Percentiles rank a stretch among this genome's conserved stretches.
Evolutionary conservation across 2,329 filamentous ascomycete species (phyloP).

Genomic region (Calonectria ilicicola): DNA sequence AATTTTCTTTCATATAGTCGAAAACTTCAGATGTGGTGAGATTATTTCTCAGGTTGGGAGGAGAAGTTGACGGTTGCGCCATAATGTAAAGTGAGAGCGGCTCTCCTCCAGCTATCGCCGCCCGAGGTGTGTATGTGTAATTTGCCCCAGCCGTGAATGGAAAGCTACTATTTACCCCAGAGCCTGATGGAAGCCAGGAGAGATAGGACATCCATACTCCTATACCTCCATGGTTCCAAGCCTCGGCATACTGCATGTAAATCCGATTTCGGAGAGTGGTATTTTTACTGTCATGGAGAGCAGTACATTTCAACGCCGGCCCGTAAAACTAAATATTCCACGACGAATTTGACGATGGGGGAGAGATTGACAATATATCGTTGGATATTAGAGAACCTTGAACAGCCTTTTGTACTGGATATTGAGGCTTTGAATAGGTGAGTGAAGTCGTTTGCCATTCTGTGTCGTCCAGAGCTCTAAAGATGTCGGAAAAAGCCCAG

Average conservation of each 20-base stretch:
- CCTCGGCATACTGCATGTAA: neutral
- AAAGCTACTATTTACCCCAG: neutral
- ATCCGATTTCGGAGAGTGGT: neutral
- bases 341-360: neutral
- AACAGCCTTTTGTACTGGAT: neutral
- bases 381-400: neutral
- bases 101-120: neutral
- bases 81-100: neutral
- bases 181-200: neutral
- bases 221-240: neutral
- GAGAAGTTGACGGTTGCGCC: neutral
- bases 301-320: neutral
- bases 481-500: neutral
- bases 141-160: neutral
- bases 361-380: neutral
- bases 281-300: neutral
- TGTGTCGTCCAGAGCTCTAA: neutral
- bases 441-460: neutral
- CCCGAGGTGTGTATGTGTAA: neutral
- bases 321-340: constrained; percentile 1
- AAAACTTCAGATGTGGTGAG: neutral
- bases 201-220: neutral
- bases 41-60: neutral
- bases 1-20: neutral
- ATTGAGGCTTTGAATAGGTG: neutral